Conservation (phyloP, 1,139 yeast genomes). For the Taiozyma sp. region DNA sequence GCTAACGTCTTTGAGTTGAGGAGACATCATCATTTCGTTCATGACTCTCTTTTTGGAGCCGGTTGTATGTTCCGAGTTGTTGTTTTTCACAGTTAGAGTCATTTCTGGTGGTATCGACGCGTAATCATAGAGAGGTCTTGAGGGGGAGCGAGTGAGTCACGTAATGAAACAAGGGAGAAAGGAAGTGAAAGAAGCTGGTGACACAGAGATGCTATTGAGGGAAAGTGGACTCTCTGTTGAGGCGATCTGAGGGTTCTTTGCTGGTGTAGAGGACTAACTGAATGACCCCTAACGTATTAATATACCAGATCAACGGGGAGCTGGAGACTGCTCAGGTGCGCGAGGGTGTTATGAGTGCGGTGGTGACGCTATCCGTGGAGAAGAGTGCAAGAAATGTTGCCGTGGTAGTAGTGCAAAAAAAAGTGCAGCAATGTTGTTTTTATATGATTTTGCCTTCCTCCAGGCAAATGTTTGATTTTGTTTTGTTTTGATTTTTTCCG, state of each 20-base stretch:
- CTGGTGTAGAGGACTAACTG: neutral
- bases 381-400: neutral
- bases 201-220: neutral
- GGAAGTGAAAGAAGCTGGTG: neutral
- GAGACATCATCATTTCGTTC: constrained; percentile 20
- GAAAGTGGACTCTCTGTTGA: neutral
- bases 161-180: neutral
- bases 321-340: neutral
- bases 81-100: neutral
- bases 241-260: neutral
- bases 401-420: neutral
- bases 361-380: neutral
- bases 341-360: neutral
- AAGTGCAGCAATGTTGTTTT: neutral
- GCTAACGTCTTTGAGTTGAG: constrained; percentile 18
- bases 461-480: neutral
- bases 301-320: neutral
- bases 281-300: neutral
- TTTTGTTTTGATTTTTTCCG: neutral
- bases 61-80: neutral
- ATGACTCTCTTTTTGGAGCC: constrained; percentile 20
- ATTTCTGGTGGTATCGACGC: neutral
- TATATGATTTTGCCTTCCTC: neutral
- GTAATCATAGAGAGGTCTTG: neutral
- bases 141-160: neutral